A percentile compares a stretch with the other conserved stretches of the same genome.
These are phyloP conservation scores for Mercurialis annua DNA, from an alignment of 345 rosid genomes.

Conservation along the genomic window DNA sequence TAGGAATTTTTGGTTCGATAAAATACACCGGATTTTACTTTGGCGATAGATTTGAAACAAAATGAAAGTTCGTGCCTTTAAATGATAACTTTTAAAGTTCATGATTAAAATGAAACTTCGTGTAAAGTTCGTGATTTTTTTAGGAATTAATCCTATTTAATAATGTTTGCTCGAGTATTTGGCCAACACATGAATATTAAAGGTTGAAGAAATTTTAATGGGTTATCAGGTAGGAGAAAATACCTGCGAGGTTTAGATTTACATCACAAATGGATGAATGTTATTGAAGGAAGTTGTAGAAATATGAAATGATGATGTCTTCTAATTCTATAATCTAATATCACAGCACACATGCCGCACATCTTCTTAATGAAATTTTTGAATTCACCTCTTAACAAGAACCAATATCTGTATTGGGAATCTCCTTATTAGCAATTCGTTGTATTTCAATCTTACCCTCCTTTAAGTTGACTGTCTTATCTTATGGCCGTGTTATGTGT, in stretches of 20 bases:
- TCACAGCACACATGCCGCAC: not conserved
- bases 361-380: not conserved
- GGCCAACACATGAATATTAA: not conserved
- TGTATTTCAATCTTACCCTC: not conserved
- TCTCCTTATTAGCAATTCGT: not conserved
- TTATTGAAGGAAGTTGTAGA: not conserved
- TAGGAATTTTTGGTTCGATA: too few relatives aligned
- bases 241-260: not conserved
- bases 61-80: too few relatives aligned
- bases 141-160: not conserved
- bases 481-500: not conserved
- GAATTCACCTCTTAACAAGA: slow-evolving; percentile 1
- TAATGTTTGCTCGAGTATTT: slow-evolving; percentile 3
- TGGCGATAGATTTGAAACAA: too few relatives aligned
- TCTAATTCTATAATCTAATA: not conserved
- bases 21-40: too few relatives aligned
- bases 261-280: not conserved
- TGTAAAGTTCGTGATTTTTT: too few relatives aligned
- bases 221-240: slow-evolving; percentile 1
- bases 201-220: not conserved
- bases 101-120: too few relatives aligned
- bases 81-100: too few relatives aligned
- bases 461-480: not conserved
- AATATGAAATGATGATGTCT: not conserved
- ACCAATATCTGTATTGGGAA: not conserved